These are phyloP conservation scores for Viola pubescens DNA, from an alignment of 441 rosid species.

Conservation along the genomic window DNA sequence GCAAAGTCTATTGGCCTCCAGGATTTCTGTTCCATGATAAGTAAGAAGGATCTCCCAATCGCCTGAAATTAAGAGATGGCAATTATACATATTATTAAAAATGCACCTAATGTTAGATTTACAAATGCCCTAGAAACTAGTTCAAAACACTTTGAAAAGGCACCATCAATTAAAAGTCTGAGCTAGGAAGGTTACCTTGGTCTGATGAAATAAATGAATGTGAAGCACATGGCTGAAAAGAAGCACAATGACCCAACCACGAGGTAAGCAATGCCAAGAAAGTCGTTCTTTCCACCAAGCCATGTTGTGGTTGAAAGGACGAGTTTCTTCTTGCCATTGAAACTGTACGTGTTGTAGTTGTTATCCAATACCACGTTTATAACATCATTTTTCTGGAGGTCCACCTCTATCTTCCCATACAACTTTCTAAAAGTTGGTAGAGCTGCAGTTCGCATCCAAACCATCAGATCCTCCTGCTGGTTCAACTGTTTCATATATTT, in stretches of 20 bases:
- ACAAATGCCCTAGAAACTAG: neutral
- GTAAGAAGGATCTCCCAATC: constrained; percentile 86
- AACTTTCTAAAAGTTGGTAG: constrained; percentile 88
- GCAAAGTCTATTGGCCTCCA: constrained; percentile 32
- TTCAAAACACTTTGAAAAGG: too few species aligned
- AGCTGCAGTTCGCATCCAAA: constrained; percentile 99
- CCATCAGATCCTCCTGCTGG: constrained; percentile 83
- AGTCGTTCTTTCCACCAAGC: constrained; percentile 87
- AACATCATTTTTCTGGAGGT: constrained; percentile 43
- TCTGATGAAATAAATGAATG: constrained; percentile 67
- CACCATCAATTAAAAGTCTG: neutral
- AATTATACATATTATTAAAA: neutral
- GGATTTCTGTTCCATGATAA: constrained; percentile 87
- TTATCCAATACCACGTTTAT: constrained; percentile 46
- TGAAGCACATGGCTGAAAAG: constrained; percentile 71
- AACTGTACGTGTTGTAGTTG: constrained; percentile 78
- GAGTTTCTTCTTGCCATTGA: constrained; percentile 69
- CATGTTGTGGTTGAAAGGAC: constrained; percentile 83
- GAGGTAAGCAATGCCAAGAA: constrained; percentile 77
- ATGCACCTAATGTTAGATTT: neutral
- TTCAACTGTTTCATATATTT: constrained; percentile 48
- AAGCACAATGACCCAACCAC: constrained; percentile 79
- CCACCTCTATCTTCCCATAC: constrained; percentile 80
- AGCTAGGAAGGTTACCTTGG: constrained; percentile 48
- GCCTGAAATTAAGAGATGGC: constrained; percentile 41